Evolutionary conservation across 202 grass and related monocot genomes (phyloP), one percentile per base, ranked within the genome.

Genomic region (Panicum hallii): DNA sequence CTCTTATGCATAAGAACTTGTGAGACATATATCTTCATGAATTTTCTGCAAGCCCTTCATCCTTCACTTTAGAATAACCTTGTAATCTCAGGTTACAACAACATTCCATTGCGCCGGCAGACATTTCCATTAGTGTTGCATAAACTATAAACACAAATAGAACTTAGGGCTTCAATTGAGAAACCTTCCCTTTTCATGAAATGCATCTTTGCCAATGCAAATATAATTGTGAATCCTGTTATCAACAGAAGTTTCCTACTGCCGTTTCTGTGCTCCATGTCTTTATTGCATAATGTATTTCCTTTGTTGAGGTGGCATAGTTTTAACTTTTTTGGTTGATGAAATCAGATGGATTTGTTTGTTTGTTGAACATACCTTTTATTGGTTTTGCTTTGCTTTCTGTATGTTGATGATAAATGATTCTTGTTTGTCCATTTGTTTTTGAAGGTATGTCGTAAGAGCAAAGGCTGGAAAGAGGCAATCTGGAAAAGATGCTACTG

Each of bases 401-500:
- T 57, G 13, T 8, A 10, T 87, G 32, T 70, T 81, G 0, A 5
- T 58, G 43, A 34, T 78, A 76, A 81, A 38, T 75, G 1, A 38
- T 81, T 63, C 30, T 77, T 45, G 8, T 32, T 41, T 80, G 4
- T 60, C 6, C 64, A 47, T 63, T 71, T 79, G n/a, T 85, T 67
- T 67, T 82, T 72, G 22, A 86, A 99, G 96, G 69, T 99, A 99
- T 92, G 96, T 99, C n/a, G 96, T 99, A 68, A 94, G 96, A 63
- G 96, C 91, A 94, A 99, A 94, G 81, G 96, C 96, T 70, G 93
- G 96, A 75, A 99, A 94, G 72, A 92, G 89, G 70, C 96, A 99
- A 81, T 99, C 96, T 88, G 84, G 93, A 72, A 96, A 99, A 86
- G 93, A 99, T 94, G 93, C 86, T 78, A 99, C 89, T 45, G 96